A percentile compares a stretch with the other conserved stretches of the same genome.
These are phyloP conservation scores for Aspergillus sclerotioniger DNA, from an alignment of 495 filamentous ascomycete species.

Conservation along the genomic window DNA sequence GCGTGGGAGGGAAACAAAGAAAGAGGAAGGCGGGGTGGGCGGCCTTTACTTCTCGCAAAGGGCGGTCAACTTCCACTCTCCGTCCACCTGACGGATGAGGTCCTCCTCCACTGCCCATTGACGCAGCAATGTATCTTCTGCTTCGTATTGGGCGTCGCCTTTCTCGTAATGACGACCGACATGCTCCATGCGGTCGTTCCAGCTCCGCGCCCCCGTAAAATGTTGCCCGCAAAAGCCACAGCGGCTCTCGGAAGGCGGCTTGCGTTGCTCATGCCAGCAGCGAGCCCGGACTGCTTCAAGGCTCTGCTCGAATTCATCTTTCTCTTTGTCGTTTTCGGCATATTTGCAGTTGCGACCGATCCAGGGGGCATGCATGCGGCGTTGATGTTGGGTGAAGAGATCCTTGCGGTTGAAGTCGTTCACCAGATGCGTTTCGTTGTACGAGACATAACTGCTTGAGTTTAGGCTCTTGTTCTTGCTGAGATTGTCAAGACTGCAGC, in stretches of 20 bases:
- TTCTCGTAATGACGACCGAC: slow-evolving; percentile 78
- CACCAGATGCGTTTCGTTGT: slow-evolving; percentile 21
- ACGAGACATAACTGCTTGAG: neutral
- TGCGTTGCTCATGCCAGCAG: slow-evolving; percentile 60
- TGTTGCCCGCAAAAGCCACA: slow-evolving; percentile 66
- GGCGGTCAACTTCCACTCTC: slow-evolving; percentile 16
- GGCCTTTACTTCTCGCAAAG: slow-evolving; percentile 11
- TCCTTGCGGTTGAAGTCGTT: slow-evolving; percentile 92
- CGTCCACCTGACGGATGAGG: slow-evolving; percentile 24
- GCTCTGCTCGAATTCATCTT: slow-evolving; percentile 37
- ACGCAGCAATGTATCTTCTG: slow-evolving; percentile 46
- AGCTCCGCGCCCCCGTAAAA: slow-evolving; percentile 64
- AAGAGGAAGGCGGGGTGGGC: slow-evolving; percentile 1
- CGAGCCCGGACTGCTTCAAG: slow-evolving; percentile 51
- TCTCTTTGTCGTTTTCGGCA: slow-evolving; percentile 43
- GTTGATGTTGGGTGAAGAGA: slow-evolving; percentile 86
- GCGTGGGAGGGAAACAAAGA: neutral
- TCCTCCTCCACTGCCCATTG: slow-evolving; percentile 53
- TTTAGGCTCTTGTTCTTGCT: slow-evolving; percentile 3
- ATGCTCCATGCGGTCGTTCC: slow-evolving; percentile 90
- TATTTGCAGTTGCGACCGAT: slow-evolving; percentile 33
- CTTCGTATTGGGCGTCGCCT: slow-evolving; percentile 32
- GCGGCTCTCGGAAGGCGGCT: slow-evolving; percentile 56
- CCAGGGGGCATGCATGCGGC: slow-evolving; percentile 81
- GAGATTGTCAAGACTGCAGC: slow-evolving; percentile 48